These are phyloP conservation scores for Kazachstania psychrophila DNA, from an alignment of 805 yeast species.

Conservation along the genomic window DNA sequence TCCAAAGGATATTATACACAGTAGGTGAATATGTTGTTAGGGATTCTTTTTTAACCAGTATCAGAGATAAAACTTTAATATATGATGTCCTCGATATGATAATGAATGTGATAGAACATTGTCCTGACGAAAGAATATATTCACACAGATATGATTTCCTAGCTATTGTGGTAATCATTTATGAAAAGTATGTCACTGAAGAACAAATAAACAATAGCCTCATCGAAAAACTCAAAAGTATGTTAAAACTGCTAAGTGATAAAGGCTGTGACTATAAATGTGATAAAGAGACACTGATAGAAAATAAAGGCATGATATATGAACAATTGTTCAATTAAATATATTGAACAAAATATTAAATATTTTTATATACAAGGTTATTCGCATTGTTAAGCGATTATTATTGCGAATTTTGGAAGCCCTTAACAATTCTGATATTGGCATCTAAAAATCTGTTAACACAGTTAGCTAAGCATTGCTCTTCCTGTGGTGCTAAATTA, in stretches of 20 bases:
- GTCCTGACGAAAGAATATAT: slow-evolving; percentile 16
- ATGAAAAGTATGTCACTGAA: slow-evolving; percentile 21
- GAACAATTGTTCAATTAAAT: too few relatives aligned
- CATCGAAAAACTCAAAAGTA: background rate
- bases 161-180: slow-evolving; percentile 14
- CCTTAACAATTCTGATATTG: slow-evolving; percentile 71
- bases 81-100: slow-evolving; percentile 4
- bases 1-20: slow-evolving; percentile 21
- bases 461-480: slow-evolving; percentile 68
- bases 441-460: slow-evolving; percentile 81
- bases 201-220: slow-evolving; percentile 11
- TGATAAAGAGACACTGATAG: too few relatives aligned
- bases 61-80: slow-evolving; percentile 11
- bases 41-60: slow-evolving; percentile 21
- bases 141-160: slow-evolving; percentile 22
- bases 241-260: background rate
- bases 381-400: too few relatives aligned
- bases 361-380: too few relatives aligned
- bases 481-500: slow-evolving; percentile 49
- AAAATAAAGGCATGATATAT: background rate
- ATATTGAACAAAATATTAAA: too few relatives aligned
- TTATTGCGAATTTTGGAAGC: slow-evolving; percentile 27
- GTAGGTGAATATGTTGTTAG: slow-evolving; percentile 24
- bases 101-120: slow-evolving; percentile 3
- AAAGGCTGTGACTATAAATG: slow-evolving; percentile 1